Percentiles rank a stretch among this genome's conserved stretches.
phyloP scores from a whole-genome alignment of 257 asterid genomes.

The Jacaranda mimosifolia region DNA sequence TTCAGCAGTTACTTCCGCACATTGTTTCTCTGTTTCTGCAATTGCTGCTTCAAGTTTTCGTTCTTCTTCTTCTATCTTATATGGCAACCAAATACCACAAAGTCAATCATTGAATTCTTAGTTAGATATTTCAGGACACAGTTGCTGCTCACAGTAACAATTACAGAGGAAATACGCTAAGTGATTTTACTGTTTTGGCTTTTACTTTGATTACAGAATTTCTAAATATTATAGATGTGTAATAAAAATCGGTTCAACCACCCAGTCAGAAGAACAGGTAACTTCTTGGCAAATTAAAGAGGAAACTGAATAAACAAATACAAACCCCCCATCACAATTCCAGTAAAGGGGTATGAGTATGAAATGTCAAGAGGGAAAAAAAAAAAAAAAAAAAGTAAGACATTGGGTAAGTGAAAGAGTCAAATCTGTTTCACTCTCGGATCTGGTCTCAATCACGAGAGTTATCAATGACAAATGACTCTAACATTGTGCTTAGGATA shows the following conservation, averaged over 20 bases:
- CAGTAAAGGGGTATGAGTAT: background rate
- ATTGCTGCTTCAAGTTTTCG: conserved; percentile 96
- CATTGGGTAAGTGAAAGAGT: background rate
- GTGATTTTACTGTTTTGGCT: conserved; percentile 5
- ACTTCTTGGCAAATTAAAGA: conserved; percentile 10
- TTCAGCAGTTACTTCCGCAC: conserved; percentile 81
- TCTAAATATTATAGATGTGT: conserved; percentile 12
- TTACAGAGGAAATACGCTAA: background rate
- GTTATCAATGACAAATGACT: background rate
- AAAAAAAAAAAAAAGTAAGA: background rate
- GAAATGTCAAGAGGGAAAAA: background rate
- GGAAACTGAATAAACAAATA: conserved; percentile 2
- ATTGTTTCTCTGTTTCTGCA: conserved; percentile 92
- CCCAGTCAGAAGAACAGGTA: conserved; percentile 3
- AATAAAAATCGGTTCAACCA: background rate
- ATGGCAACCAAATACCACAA: conserved; percentile 35
- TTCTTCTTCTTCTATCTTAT: conserved; percentile 96
- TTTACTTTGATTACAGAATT: conserved; percentile 21
- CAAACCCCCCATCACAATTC: background rate
- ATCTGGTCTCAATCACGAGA: background rate
- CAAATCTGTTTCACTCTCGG: background rate
- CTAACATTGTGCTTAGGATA: background rate
- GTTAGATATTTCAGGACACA: conserved; percentile 18
- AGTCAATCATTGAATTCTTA: conserved; percentile 31
- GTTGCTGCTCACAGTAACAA: conserved; percentile 29